Conservation (phyloP, 805 yeast species). For the Kazachstania africana region DNA sequence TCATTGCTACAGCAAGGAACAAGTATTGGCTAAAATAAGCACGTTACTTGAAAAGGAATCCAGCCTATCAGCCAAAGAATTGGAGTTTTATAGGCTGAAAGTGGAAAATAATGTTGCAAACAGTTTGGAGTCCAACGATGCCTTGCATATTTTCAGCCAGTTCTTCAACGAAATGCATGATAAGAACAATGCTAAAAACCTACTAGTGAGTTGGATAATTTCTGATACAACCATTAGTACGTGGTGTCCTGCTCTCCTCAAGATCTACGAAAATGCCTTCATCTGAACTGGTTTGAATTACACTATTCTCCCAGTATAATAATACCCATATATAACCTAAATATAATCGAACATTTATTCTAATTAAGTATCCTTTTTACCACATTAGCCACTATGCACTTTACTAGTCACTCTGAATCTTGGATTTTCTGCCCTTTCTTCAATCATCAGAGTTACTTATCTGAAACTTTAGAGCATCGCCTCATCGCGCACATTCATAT, state of each 20-base stretch:
- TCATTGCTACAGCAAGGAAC: slow-evolving; percentile 8
- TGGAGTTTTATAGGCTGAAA: slow-evolving; percentile 33
- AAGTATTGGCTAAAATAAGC: slow-evolving; percentile 14
- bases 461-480: no score
- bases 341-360: no score
- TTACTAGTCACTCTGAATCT: no score
- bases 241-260: slow-evolving; percentile 62
- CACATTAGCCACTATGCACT: no score
- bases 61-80: slow-evolving; percentile 31
- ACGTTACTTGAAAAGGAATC: slow-evolving; percentile 20
- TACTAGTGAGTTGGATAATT: slow-evolving; percentile 42
- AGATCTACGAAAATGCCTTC: slow-evolving; percentile 35
- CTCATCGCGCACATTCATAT: no score
- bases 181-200: slow-evolving; percentile 24
- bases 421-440: no score
- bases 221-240: slow-evolving; percentile 41
- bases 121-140: slow-evolving; percentile 20
- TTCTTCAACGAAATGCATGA: slow-evolving; percentile 15
- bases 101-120: slow-evolving; percentile 21
- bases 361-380: no score
- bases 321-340: no score
- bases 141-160: slow-evolving; percentile 19
- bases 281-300: no score
- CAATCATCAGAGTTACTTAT: no score
- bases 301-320: no score